phyloP scores from a whole-genome alignment of 1,284 basidiomycete species.

The Butyriboletus appendiculatus region DNA sequence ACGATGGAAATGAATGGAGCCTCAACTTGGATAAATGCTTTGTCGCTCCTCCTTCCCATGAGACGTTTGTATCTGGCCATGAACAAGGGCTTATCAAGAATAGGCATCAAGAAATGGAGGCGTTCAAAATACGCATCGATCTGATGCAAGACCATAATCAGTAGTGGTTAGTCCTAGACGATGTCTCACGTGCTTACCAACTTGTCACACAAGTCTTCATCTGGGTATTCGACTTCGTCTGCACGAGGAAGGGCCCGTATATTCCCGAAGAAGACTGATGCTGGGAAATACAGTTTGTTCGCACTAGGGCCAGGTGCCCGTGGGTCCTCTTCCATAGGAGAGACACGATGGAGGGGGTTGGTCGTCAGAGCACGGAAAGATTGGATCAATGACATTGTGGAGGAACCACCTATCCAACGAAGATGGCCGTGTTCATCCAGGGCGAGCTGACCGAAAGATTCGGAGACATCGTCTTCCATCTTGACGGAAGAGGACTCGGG shows the following conservation, averaged over 20 bases:
- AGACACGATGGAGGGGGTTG: slow-evolving; percentile 72
- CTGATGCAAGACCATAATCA: slow-evolving; percentile 42
- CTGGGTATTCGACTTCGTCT: slow-evolving; percentile 86
- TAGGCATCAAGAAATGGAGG: slow-evolving; percentile 83
- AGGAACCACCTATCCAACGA: slow-evolving; percentile 91
- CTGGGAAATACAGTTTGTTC: slow-evolving; percentile 87
- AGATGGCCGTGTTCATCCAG: slow-evolving; percentile 88
- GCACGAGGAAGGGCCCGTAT: slow-evolving; percentile 79
- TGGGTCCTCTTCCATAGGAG: slow-evolving; percentile 81
- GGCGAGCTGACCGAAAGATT: slow-evolving; percentile 83
- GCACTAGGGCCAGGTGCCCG: slow-evolving; percentile 70
- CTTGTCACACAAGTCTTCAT: slow-evolving; percentile 79
- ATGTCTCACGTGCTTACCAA: slow-evolving; percentile 44
- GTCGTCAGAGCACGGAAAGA: slow-evolving; percentile 79
- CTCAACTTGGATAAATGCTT: slow-evolving; percentile 52
- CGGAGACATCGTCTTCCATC: slow-evolving; percentile 70
- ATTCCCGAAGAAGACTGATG: slow-evolving; percentile 86
- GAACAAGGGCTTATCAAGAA: slow-evolving; percentile 83
- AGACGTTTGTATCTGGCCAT: slow-evolving; percentile 66
- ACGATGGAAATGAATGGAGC: slow-evolving; percentile 76
- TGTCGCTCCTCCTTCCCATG: slow-evolving; percentile 69
- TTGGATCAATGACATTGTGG: slow-evolving; percentile 88
- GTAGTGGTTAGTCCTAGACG: slow-evolving; percentile 11
- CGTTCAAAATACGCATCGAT: slow-evolving; percentile 83
- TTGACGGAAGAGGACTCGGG: slow-evolving; percentile 52